phyloP scores from a whole-genome alignment of 164 flowering plant species.

The Dillenia turbinata region DNA sequence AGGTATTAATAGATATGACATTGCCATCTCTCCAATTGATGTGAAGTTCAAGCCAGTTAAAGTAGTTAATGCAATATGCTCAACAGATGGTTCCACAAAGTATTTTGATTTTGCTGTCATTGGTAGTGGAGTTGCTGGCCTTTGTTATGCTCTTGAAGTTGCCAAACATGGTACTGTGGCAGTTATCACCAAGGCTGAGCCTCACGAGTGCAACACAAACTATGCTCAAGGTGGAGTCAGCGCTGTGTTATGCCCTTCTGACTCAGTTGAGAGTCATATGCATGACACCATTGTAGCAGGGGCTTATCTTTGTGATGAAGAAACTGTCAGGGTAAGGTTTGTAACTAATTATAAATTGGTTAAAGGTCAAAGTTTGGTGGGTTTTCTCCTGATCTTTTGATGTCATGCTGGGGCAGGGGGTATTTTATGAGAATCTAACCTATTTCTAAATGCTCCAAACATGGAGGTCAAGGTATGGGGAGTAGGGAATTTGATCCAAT shows the following conservation, averaged over 20 bases:
- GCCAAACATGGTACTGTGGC: slow-evolving; percentile 94
- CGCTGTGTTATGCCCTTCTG: slow-evolving; percentile 86
- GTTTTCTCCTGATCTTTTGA: no score
- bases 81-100: slow-evolving; percentile 50
- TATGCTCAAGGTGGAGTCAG: slow-evolving; percentile 99
- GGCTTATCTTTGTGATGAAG: slow-evolving; percentile 96
- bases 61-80: slow-evolving; percentile 34
- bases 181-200: slow-evolving; percentile 92
- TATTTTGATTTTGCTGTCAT: slow-evolving; percentile 83
- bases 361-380: no score
- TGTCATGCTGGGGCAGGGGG: no score
- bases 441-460: no score
- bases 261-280: slow-evolving; percentile 94
- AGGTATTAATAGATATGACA: slow-evolving; percentile 20
- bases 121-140: slow-evolving; percentile 99
- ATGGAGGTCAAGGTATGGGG: no score
- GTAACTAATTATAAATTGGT: no score
- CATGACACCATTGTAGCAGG: slow-evolving; percentile 94
- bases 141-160: slow-evolving; percentile 91
- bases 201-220: slow-evolving; percentile 96
- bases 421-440: no score
- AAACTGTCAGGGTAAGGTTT: slow-evolving; percentile 81
- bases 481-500: no score
- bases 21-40: slow-evolving; percentile 11
- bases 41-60: slow-evolving; percentile 22